phyloP scores from a whole-genome alignment of 2,329 filamentous ascomycete genomes.

The Trichoderma arundinaceum region DNA sequence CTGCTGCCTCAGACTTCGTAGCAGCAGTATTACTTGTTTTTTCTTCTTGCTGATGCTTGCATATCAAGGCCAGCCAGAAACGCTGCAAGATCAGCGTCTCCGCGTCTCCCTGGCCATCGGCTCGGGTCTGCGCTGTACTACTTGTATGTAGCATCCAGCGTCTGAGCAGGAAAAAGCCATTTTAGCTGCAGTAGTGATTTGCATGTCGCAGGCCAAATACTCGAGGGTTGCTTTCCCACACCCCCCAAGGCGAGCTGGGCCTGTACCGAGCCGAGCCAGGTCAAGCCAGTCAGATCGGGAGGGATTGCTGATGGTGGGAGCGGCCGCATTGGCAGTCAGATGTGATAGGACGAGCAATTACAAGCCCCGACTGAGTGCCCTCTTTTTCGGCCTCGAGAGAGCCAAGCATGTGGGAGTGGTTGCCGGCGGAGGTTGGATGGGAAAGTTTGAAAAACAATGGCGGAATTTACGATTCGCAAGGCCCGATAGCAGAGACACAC shows the following conservation, averaged over 20 bases:
- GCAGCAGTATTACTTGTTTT: not conserved
- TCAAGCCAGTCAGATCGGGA: slow-evolving; percentile 27
- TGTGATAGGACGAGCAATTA: slow-evolving; percentile 7
- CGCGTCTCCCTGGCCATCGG: slow-evolving; percentile 7
- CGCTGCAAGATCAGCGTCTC: slow-evolving; percentile 24
- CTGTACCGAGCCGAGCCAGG: slow-evolving; percentile 1
- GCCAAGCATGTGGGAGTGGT: no score
- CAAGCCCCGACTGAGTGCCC: slow-evolving; percentile 1
- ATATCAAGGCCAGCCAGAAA: not conserved
- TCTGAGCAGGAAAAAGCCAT: slow-evolving; percentile 5
- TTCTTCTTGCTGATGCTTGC: not conserved
- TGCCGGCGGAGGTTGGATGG: not conserved
- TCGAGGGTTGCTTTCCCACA: not conserved
- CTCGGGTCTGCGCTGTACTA: not conserved
- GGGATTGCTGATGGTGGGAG: not conserved
- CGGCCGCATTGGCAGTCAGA: slow-evolving; percentile 14
- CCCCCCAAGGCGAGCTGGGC: slow-evolving; percentile 11
- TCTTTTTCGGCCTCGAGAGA: no score
- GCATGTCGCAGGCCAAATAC: slow-evolving; percentile 20
- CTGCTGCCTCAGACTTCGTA: not conserved
- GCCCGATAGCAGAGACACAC: slow-evolving; percentile 18
- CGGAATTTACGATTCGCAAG: not conserved
- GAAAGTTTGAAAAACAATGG: not conserved
- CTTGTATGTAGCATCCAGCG: not conserved
- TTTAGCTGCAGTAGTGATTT: slow-evolving; percentile 33